phyloP scores from a whole-genome alignment of 306 rosid genomes.

The Sechiopsis laciniata region DNA sequence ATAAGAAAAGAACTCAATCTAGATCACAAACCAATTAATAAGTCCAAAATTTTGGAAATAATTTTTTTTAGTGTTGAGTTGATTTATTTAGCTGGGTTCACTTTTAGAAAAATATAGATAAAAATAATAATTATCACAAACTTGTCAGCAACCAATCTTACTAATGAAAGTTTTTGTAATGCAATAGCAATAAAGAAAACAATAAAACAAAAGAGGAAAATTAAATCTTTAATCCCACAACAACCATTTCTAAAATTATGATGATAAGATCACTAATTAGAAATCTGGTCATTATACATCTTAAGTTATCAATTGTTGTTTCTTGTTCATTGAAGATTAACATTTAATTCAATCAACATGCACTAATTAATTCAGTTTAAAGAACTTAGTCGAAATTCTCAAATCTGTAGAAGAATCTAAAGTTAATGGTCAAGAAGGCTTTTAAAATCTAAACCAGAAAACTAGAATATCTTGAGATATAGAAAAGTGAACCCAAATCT shows the following conservation, averaged over 20 bases:
- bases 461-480: neutral
- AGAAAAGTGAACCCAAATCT: neutral
- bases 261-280: neutral
- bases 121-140: neutral
- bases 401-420: conserved; percentile 10
- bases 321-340: neutral
- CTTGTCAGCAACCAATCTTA: neutral
- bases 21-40: neutral
- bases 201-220: neutral
- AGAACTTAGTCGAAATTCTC: neutral
- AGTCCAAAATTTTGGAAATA: neutral
- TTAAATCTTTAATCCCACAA: neutral
- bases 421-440: conserved; percentile 4
- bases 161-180: neutral
- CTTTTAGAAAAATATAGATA: neutral
- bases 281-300: neutral
- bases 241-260: neutral
- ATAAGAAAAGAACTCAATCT: conserved; percentile 3
- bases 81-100: neutral
- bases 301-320: neutral
- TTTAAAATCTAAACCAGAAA: conserved; percentile 15
- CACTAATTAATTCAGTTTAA: conserved; percentile 18
- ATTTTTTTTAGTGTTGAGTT: no score
- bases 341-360: neutral
- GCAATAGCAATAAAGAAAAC: conserved; percentile 10